Base-by-base conservation (phyloP, 208 protist species). In the Leishmania gerbilli region DNA sequence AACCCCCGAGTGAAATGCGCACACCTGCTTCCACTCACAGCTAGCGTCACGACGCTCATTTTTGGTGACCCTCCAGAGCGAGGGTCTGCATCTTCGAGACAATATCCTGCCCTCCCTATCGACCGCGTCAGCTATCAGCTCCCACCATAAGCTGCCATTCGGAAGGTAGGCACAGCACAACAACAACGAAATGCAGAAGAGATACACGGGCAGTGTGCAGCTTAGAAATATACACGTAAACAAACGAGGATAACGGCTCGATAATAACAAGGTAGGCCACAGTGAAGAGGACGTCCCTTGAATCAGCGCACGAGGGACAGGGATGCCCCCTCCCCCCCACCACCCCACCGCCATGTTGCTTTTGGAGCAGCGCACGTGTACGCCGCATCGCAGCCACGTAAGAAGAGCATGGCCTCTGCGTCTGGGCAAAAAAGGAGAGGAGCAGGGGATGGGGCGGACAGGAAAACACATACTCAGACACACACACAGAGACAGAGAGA, bases 131-230 rank as follows among this genome's bases (percentile, higher is more conserved):
- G 9, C 62, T 31, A 40, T 9, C 31, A 40, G 62, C 62, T 37
- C 31, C 15, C 31, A 34, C 62, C 27, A 68, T 31, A 15, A 17
- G 31, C 15, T 31, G 31, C 9, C 31, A 21, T 68, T 31, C 62
- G 8, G 65, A 76, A 76, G 65, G 31, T 58, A 53, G 68, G 31
- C 51, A 69, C 5, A 45, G 49, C n/a, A 81, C 37, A 72, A 42
- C 34, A 74, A 74, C 34, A 47, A 62, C 6, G 47, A 27, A 49
- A 72, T 8, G 21, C 27, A 58, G 40, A 84, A 81, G 53, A n/a
- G 51, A 31, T 24, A 31, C 31, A 21, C 62, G 13, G 51, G 5
- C 4, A 55, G 15, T 17, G 9, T 55, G 51, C 5, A 1, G 17
- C 15, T 13, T 4, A 55, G 51, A 21, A 55, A 55, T 55, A 21